Percentiles rank a stretch among this genome's conserved stretches.
Conservation (phyloP, 2,329 filamentous ascomycete species). For the Fusarium beomiforme region DNA sequence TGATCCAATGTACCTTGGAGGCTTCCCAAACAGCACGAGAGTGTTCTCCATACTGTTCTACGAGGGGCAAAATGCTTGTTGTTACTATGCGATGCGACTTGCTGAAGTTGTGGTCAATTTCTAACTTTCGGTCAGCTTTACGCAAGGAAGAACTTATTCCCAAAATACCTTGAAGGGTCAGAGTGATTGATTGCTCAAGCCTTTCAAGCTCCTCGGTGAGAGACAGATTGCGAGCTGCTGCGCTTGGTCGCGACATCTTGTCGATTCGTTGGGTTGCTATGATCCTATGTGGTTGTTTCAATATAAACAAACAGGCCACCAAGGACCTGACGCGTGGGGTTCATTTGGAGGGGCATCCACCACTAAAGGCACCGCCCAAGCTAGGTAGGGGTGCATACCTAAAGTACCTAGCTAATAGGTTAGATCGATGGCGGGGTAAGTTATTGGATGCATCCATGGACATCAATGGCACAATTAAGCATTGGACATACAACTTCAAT, state of each 20-base stretch:
- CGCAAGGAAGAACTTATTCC: not conserved
- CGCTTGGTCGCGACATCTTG: conserved; percentile 60
- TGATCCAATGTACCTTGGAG: conserved; percentile 73
- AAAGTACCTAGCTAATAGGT: no score
- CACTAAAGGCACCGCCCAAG: not conserved
- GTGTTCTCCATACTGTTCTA: conserved; percentile 95
- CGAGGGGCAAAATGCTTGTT: conserved; percentile 88
- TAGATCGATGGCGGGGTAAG: conserved; percentile 28
- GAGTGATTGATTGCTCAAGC: conserved; percentile 94
- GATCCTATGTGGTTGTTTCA: conserved; percentile 9
- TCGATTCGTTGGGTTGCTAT: not conserved
- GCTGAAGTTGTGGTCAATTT: conserved; percentile 99
- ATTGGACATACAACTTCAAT: no score
- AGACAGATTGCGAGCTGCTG: conserved; percentile 69
- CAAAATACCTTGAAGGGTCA: conserved; percentile 84
- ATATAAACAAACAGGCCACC: not conserved
- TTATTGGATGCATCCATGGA: not conserved
- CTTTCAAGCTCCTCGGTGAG: conserved; percentile 96
- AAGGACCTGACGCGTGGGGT: conserved; percentile 13
- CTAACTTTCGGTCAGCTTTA: conserved; percentile 55
- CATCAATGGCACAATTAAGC: no score
- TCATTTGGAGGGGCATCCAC: conserved; percentile 7
- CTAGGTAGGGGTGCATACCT: not conserved
- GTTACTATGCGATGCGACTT: conserved; percentile 97
- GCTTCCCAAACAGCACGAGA: conserved; percentile 96